phyloP scores from a whole-genome alignment of 768 basidiomycete genomes.

The Cystoderma amianthinum region DNA sequence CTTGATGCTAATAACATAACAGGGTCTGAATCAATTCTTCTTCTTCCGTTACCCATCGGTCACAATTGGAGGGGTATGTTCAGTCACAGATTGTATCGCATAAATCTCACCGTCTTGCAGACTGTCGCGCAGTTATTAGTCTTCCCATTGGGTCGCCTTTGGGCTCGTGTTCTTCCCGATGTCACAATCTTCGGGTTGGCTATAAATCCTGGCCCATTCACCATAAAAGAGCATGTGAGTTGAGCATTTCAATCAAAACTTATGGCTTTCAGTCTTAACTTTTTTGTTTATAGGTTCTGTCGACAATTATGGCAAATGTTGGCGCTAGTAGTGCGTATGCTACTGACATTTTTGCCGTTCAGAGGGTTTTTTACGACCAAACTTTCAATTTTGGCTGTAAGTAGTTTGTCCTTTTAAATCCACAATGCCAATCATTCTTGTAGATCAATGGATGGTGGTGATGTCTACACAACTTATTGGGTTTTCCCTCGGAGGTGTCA shows the following conservation, averaged over 20 bases:
- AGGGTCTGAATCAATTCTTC: slow-evolving; percentile 48
- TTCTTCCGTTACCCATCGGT: slow-evolving; percentile 46
- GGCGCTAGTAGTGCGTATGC: slow-evolving; percentile 54
- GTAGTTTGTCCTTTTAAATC: neutral
- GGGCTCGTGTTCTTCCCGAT: slow-evolving; percentile 46
- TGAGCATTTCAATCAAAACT: slow-evolving; percentile 22
- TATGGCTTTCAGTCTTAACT: slow-evolving; percentile 6
- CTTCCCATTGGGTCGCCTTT: slow-evolving; percentile 58
- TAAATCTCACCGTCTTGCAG: slow-evolving; percentile 20
- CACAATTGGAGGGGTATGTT: slow-evolving; percentile 30
- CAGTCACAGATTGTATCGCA: too few relatives aligned
- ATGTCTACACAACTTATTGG: too few relatives aligned
- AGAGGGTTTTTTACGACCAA: slow-evolving; percentile 68
- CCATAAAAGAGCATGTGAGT: slow-evolving; percentile 85
- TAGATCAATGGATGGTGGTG: neutral
- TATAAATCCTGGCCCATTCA: slow-evolving; percentile 79
- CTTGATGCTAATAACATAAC: slow-evolving; percentile 1
- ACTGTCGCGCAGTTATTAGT: slow-evolving; percentile 67
- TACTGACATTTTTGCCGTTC: slow-evolving; percentile 71
- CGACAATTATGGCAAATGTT: slow-evolving; percentile 45
- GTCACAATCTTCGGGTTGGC: slow-evolving; percentile 50
- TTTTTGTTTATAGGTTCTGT: slow-evolving; percentile 33
- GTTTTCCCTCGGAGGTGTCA: too few relatives aligned
- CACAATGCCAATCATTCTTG: too few relatives aligned
- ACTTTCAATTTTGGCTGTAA: neutral